A percentile compares a stretch with the other conserved stretches of the same genome.
Conservation (phyloP, 2,329 filamentous ascomycete species). For the Mollisiaceae sp. region DNA sequence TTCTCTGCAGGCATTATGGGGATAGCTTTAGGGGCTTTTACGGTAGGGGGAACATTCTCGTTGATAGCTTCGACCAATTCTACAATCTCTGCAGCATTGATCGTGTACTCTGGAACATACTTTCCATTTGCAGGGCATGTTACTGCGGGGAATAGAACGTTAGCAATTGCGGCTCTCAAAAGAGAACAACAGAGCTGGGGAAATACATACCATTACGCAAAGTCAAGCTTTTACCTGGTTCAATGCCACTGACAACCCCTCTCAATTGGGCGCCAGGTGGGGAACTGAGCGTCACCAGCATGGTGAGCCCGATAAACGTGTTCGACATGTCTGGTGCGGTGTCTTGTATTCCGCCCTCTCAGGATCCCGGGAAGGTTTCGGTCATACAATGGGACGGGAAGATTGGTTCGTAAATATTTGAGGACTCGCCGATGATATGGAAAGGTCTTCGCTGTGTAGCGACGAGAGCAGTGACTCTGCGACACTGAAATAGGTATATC, state of each 20-base stretch:
- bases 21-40: slow-evolving; percentile 13
- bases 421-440: neutral
- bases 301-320: slow-evolving; percentile 44
- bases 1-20: slow-evolving; percentile 19
- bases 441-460: neutral
- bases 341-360: slow-evolving; percentile 25
- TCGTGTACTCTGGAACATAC: slow-evolving; percentile 41
- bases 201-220: slow-evolving; percentile 40
- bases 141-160: slow-evolving; percentile 31
- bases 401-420: neutral
- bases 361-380: slow-evolving; percentile 1
- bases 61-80: slow-evolving; percentile 41
- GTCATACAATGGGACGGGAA: slow-evolving; percentile 12
- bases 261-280: slow-evolving; percentile 43
- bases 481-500: neutral
- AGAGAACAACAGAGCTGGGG: neutral
- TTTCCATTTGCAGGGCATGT: slow-evolving; percentile 40
- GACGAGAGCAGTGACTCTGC: neutral
- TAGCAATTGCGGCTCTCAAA: slow-evolving; percentile 5
- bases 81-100: slow-evolving; percentile 41
- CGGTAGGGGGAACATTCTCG: slow-evolving; percentile 34
- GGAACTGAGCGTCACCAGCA: slow-evolving; percentile 44
- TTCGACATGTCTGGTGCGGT: slow-evolving; percentile 38
- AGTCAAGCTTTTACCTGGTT: slow-evolving; percentile 43
- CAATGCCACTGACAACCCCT: slow-evolving; percentile 42